Percentiles rank a stretch among this genome's conserved stretches.
phyloP scores from a whole-genome alignment of 176 grass and related monocot genomes.

The Carex littledalei region DNA sequence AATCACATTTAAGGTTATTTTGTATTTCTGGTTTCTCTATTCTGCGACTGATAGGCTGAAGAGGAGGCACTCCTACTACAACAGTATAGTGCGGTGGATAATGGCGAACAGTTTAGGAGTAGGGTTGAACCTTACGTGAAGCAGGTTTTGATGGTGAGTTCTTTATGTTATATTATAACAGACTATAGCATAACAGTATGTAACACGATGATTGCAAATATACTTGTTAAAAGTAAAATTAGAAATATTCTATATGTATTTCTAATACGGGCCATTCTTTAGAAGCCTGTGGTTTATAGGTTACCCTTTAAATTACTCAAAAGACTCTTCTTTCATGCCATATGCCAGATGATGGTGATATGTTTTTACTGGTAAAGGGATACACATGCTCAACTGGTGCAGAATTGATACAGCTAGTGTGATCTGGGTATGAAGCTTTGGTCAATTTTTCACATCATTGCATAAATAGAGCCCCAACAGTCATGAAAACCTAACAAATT shows the following conservation, averaged over 20 bases:
- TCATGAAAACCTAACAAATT: conserved; percentile 1
- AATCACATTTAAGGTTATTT: background rate
- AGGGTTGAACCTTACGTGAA: conserved; percentile 55
- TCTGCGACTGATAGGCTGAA: conserved; percentile 50
- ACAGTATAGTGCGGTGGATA: conserved; percentile 35
- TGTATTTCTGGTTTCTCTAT: conserved; percentile 24
- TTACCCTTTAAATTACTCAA: background rate
- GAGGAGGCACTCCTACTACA: conserved; percentile 85
- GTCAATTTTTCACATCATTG: background rate
- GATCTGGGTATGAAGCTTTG: background rate
- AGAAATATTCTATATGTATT: background rate
- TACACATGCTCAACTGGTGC: background rate
- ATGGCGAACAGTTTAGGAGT: conserved; percentile 47
- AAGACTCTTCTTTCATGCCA: background rate
- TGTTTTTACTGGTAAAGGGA: background rate
- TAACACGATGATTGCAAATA: background rate
- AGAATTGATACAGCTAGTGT: background rate
- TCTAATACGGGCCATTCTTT: background rate
- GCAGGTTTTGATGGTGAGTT: conserved; percentile 78
- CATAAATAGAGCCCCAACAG: background rate
- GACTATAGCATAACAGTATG: background rate
- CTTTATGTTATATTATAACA: background rate
- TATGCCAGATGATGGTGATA: background rate
- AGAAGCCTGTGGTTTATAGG: background rate
- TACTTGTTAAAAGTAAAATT: background rate